Percentiles rank a stretch among this genome's conserved stretches.
Conservation (phyloP, 306 rosid species). For the Vigna hirtella region DNA sequence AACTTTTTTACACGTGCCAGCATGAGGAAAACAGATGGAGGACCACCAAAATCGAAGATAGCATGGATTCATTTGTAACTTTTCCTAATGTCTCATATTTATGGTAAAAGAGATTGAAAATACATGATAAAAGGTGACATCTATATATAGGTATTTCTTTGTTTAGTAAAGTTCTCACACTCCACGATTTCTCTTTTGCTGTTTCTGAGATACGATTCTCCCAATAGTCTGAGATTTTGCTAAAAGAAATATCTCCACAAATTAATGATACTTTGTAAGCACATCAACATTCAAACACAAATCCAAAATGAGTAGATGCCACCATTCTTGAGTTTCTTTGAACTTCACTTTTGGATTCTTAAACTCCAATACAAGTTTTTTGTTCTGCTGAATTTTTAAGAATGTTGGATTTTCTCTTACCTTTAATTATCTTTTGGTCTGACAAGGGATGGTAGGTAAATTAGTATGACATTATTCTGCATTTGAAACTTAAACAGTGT, state of each 20-base stretch:
- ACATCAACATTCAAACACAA: no score
- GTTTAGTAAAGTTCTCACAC: background rate
- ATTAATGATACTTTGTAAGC: background rate
- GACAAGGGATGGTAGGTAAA: no score
- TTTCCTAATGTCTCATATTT: background rate
- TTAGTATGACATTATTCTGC: no score
- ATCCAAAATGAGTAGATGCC: background rate
- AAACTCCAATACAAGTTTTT: no score
- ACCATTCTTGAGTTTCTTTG: no score
- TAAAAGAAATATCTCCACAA: background rate
- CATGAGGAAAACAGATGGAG: slow-evolving; percentile 7
- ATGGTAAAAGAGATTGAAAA: slow-evolving; percentile 4
- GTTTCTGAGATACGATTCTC: slow-evolving; percentile 9
- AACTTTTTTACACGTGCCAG: slow-evolving; percentile 10
- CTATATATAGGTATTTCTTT: background rate
- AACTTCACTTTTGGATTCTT: no score
- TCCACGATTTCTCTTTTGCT: slow-evolving; percentile 1
- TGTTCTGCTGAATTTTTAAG: no score
- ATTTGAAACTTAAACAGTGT: no score
- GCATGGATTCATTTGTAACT: background rate
- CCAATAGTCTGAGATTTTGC: background rate
- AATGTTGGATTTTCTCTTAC: no score
- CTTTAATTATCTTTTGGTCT: no score
- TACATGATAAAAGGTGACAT: background rate
- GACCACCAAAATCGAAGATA: background rate